Conservation (phyloP, 441 rosid genomes). For the Jatropha multifida region DNA sequence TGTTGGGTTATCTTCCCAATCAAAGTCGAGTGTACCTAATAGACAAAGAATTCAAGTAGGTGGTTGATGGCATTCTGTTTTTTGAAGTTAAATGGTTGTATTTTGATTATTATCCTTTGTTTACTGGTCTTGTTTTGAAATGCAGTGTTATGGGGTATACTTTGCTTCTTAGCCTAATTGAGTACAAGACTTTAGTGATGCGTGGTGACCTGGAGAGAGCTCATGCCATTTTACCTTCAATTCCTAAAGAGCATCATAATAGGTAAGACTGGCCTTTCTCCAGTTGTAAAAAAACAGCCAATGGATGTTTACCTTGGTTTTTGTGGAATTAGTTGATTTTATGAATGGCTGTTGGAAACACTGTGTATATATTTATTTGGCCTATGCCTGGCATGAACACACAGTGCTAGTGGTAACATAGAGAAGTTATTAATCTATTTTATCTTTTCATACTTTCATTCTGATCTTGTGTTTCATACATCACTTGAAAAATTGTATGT, state of each 20-base stretch:
- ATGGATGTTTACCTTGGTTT: conserved; percentile 10
- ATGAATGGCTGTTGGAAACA: not conserved
- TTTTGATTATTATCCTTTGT: conserved; percentile 16
- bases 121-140: conserved; percentile 15
- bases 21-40: conserved; percentile 95
- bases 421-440: no score
- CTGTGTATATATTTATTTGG: not conserved
- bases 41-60: conserved; percentile 99
- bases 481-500: not conserved
- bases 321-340: not conserved
- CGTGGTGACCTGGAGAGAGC: conserved; percentile 97
- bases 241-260: conserved; percentile 93
- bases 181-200: conserved; percentile 99
- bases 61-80: conserved; percentile 21
- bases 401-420: not conserved
- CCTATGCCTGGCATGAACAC: not conserved
- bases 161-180: conserved; percentile 94
- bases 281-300: not conserved
- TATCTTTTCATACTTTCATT: no score
- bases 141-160: conserved; percentile 96
- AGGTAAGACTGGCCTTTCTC: conserved; percentile 46
- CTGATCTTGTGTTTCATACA: not conserved
- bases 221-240: conserved; percentile 79
- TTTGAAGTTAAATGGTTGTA: conserved; percentile 11
- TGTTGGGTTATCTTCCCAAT: conserved; percentile 93